phyloP scores from a whole-genome alignment of 768 basidiomycete genomes.

The Leccinum longicurvipes region DNA sequence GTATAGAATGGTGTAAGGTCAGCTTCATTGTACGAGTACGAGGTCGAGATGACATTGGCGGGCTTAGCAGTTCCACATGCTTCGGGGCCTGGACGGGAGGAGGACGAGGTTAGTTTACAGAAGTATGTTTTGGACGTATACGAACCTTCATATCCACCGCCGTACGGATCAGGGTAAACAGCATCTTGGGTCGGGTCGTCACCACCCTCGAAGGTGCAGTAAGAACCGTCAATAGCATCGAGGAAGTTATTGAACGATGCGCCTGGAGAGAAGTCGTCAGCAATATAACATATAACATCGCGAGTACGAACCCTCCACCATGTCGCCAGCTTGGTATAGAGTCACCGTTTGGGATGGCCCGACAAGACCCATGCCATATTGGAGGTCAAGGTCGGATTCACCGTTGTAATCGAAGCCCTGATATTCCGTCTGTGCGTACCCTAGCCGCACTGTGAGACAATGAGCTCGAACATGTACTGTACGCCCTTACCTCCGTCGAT shows the following conservation, averaged over 20 bases:
- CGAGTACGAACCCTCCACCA: conserved; percentile 20
- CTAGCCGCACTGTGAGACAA: too few species aligned
- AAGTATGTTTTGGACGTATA: too few species aligned
- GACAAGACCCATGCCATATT: conserved; percentile 29
- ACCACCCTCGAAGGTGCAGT: conserved; percentile 35
- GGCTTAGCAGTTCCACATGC: conserved; percentile 36
- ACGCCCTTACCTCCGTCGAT: conserved; percentile 30
- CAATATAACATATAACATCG: too few species aligned
- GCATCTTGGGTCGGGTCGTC: conserved; percentile 29
- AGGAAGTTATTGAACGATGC: conserved; percentile 32
- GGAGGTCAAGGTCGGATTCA: conserved; percentile 31
- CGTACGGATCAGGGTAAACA: conserved; percentile 22
- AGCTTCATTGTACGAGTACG: conserved; percentile 37
- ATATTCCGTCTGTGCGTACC: too few species aligned
- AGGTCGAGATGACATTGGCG: conserved; percentile 41
- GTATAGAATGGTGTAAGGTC: too few species aligned
- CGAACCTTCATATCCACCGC: conserved; percentile 22
- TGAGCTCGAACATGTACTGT: neutral
- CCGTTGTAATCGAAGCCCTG: conserved; percentile 26
- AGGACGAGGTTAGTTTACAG: neutral
- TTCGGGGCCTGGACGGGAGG: conserved; percentile 21
- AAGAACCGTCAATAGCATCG: conserved; percentile 33
- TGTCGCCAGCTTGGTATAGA: conserved; percentile 32
- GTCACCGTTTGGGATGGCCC: conserved; percentile 25
- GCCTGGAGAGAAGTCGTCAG: conserved; percentile 4